Base-by-base conservation (phyloP, 176 grass and related monocot species). In the Phyllostachys edulis region DNA sequence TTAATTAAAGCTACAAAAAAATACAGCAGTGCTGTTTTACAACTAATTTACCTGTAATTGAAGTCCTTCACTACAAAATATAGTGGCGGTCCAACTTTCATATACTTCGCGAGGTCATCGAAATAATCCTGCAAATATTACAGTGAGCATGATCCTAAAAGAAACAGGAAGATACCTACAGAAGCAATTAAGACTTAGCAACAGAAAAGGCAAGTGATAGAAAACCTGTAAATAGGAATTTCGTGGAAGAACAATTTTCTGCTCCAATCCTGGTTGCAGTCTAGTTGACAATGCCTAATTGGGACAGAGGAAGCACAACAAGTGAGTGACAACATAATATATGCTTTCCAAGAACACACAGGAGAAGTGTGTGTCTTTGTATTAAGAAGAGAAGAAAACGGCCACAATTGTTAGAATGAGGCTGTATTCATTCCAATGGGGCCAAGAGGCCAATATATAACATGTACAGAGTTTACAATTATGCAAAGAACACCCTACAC, bases 41-140 rank as follows among this genome's bases (percentile, higher is more conserved):
- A 73, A 70, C 77, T 69, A 51, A 11, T 57, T 71, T 87, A 94
- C 96, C 96, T 99, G 91, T 94, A 99, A 85, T 96, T 99, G 87
- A 96, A 99, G 72, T 96, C 85, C 84, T 96, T 99, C 29, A 99
- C 80, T 65, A 99, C 93, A 90, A 99, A 99, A 84, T 99, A 99
- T 76, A 99, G 67, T 56, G 96, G 96, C 42, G 96, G 93, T 76
- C 96, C 96, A 59, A 99, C 89, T 95, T 90, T 94, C 78, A 99
- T 84, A 73, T 99, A 99, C 29, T 90, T 96, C 66, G 83, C 88
- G 81, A 99, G 91, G 84, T 96, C 89, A 56, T 87, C 85, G 86
- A 96, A 99, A 84, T 99, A 99, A 90, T 69, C 80, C 96, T 98
- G 87, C 26, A 84, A 65, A 68, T 77, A 72, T 52, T 72, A 75